Conservation (phyloP, 225 moss, liverwort and hornwort genomes). For the Rhytidiadelphus loreus region DNA sequence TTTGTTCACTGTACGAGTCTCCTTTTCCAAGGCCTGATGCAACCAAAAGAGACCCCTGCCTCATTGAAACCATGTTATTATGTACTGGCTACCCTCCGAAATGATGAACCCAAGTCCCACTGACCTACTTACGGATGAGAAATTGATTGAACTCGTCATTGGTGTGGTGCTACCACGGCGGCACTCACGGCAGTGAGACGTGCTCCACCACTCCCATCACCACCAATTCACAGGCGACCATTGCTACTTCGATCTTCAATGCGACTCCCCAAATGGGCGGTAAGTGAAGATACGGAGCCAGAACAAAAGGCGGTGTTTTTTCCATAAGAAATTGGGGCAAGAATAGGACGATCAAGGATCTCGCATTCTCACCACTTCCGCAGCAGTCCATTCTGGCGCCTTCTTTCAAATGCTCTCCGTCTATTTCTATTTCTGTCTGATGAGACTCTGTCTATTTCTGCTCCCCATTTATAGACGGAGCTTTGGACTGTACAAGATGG, state of each 20-base stretch:
- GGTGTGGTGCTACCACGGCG: too few species aligned
- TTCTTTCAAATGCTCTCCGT: too few species aligned
- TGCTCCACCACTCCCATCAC: too few species aligned
- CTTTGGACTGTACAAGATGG: neutral
- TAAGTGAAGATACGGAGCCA: neutral
- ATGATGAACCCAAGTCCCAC: neutral
- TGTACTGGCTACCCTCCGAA: neutral
- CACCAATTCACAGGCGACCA: neutral
- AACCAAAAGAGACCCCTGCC: neutral
- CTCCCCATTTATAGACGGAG: neutral
- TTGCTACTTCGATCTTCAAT: too few species aligned
- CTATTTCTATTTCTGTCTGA: neutral
- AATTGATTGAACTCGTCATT: neutral
- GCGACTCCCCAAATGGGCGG: neutral
- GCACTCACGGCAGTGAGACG: too few species aligned
- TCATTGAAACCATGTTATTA: neutral
- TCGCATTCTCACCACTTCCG: neutral
- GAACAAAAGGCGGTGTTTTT: neutral
- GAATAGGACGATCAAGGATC: neutral
- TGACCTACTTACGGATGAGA: neutral
- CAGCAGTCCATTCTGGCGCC: neutral
- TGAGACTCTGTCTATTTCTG: neutral
- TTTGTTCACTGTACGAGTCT: too few species aligned
- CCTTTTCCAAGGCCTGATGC: neutral
- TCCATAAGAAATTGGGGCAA: neutral